These are phyloP conservation scores for Talaromyces sp. DNA, from an alignment of 2,329 filamentous ascomycete genomes.

Conservation along the genomic window DNA sequence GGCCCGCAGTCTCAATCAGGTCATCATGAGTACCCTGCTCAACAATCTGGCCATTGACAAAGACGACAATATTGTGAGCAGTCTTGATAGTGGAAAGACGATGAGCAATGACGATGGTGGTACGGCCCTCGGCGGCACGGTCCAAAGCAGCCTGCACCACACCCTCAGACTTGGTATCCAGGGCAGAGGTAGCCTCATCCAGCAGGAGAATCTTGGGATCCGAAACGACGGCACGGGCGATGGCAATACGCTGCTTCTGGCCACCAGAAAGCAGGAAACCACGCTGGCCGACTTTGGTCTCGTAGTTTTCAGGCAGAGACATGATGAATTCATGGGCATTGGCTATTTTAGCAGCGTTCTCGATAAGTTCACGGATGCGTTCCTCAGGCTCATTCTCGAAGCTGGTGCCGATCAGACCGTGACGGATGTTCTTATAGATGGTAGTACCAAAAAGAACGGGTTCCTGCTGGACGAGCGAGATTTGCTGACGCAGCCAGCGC, in stretches of 20 bases:
- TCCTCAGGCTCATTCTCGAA: slow-evolving; percentile 67
- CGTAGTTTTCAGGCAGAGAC: slow-evolving; percentile 72
- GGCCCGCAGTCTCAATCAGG: slow-evolving; percentile 65
- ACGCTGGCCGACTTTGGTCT: slow-evolving; percentile 92
- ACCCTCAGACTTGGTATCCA: slow-evolving; percentile 92
- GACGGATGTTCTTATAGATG: slow-evolving; percentile 84
- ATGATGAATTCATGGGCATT: slow-evolving; percentile 93
- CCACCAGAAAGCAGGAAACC: slow-evolving; percentile 90
- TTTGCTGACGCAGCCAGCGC: slow-evolving; percentile 85
- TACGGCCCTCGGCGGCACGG: slow-evolving; percentile 76
- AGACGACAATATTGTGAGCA: slow-evolving; percentile 94
- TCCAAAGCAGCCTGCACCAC: slow-evolving; percentile 92
- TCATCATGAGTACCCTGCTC: slow-evolving; percentile 88
- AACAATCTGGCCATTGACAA: slow-evolving; percentile 67
- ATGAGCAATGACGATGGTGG: slow-evolving; percentile 95
- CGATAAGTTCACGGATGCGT: slow-evolving; percentile 66
- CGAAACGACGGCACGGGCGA: slow-evolving; percentile 83
- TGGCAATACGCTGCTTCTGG: slow-evolving; percentile 95
- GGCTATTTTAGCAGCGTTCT: slow-evolving; percentile 80
- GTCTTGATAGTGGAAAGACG: slow-evolving; percentile 90
- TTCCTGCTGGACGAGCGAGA: slow-evolving; percentile 89
- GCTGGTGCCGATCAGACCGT: slow-evolving; percentile 81
- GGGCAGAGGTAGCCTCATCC: slow-evolving; percentile 88
- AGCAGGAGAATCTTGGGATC: slow-evolving; percentile 89
- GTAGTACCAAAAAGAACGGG: slow-evolving; percentile 85